Conservation (phyloP, 2,329 filamentous ascomycete genomes). For the Botrytis aclada region DNA sequence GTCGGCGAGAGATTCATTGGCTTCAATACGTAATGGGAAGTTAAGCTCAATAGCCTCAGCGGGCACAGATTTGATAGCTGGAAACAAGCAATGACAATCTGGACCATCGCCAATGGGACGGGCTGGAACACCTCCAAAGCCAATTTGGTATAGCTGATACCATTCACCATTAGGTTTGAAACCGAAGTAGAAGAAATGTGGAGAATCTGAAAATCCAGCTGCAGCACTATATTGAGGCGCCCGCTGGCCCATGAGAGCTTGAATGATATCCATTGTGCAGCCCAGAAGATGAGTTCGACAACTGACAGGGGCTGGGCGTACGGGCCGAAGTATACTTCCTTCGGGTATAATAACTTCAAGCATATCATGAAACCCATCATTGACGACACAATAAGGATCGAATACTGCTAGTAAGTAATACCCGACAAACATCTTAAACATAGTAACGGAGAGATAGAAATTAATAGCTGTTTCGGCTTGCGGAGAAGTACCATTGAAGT, state of each 20-base stretch:
- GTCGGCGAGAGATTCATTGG: conserved; percentile 15
- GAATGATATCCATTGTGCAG: not conserved
- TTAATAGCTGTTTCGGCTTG: conserved; percentile 14
- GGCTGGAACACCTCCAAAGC: conserved; percentile 6
- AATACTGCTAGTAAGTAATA: conserved; percentile 5
- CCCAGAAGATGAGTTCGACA: conserved; percentile 1
- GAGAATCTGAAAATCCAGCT: conserved; percentile 13
- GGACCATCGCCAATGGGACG: conserved; percentile 13
- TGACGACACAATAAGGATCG: not conserved
- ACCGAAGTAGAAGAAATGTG: conserved; percentile 9
- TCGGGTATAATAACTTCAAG: conserved; percentile 6
- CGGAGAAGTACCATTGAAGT: conserved; percentile 9
- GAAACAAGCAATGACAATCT: conserved; percentile 14
- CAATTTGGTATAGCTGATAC: conserved; percentile 16
- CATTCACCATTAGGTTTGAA: conserved; percentile 13
- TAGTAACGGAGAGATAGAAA: conserved; percentile 7
- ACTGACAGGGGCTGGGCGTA: not conserved
- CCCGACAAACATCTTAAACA: conserved; percentile 16
- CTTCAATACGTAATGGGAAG: conserved; percentile 13
- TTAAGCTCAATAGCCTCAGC: conserved; percentile 15
- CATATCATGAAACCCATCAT: conserved; percentile 6
- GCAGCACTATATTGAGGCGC: conserved; percentile 7
- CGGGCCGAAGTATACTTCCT: conserved; percentile 6
- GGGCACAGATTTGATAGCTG: conserved; percentile 9
- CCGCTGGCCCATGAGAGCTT: conserved; percentile 15